Evolutionary conservation across 208 protist species (phyloP).

Genomic region (Crithidia sp.): DNA sequence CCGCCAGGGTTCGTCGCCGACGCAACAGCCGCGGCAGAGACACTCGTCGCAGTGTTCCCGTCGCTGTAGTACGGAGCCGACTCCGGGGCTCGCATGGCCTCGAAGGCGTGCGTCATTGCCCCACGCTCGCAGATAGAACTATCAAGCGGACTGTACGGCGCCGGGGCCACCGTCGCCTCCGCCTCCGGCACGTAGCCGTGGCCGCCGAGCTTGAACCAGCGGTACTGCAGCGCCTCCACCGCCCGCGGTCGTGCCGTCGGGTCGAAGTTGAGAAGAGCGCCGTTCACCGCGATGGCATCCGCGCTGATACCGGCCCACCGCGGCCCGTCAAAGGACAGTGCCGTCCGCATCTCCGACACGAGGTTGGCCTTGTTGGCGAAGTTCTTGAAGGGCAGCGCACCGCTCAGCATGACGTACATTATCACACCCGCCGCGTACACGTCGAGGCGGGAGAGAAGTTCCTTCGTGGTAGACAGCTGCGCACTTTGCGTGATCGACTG

Average conservation of each 20-base stretch:
- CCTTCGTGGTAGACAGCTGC: conserved; percentile 66
- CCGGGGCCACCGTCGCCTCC: neutral
- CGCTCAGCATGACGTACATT: conserved; percentile 86
- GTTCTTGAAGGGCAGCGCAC: conserved; percentile 76
- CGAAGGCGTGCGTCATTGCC: conserved; percentile 63
- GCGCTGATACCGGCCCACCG: conserved; percentile 61
- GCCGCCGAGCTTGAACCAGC: conserved; percentile 59
- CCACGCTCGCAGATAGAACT: conserved; percentile 53
- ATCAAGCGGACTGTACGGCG: conserved; percentile 37
- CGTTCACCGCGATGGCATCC: conserved; percentile 60
- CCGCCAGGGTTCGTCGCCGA: conserved; percentile 1
- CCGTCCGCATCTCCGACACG: conserved; percentile 70
- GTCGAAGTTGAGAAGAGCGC: conserved; percentile 57
- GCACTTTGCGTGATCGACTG: conserved; percentile 59
- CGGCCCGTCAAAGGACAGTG: conserved; percentile 58
- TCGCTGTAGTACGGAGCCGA: conserved; percentile 24
- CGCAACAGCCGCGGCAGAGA: neutral
- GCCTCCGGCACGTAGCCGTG: neutral
- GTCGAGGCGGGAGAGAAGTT: conserved; percentile 72
- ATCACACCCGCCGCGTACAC: conserved; percentile 80
- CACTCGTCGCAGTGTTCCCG: neutral
- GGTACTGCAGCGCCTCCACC: conserved; percentile 56
- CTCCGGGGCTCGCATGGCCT: conserved; percentile 59
- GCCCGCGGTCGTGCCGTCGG: conserved; percentile 54
- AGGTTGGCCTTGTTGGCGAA: conserved; percentile 68